Evolutionary conservation across 176 grass and related monocot genomes (phyloP).

Genomic region (Elymus sibiricus): DNA sequence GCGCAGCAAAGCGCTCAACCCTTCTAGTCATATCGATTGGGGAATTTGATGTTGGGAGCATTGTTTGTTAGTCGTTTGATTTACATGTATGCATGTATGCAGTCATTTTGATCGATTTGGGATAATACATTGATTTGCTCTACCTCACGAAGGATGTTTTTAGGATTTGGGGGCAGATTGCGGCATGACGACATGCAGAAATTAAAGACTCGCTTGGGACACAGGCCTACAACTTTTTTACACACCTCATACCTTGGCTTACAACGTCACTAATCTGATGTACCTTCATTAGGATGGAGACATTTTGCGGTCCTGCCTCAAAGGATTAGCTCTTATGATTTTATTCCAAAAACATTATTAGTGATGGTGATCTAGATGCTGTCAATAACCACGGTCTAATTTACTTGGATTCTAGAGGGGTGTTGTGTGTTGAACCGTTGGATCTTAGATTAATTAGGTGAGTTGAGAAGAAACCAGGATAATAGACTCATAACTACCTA

Average conservation of each 20-base stretch:
- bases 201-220: background rate
- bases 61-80: background rate
- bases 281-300: background rate
- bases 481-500: background rate
- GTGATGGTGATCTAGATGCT: background rate
- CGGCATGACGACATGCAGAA: background rate
- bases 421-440: background rate
- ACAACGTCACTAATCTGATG: background rate
- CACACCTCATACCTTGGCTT: background rate
- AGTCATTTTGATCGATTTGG: constrained; percentile 7
- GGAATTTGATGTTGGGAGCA: background rate
- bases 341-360: background rate
- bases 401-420: background rate
- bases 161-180: background rate
- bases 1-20: no score
- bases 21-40: background rate
- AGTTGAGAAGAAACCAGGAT: background rate
- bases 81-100: background rate
- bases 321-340: background rate
- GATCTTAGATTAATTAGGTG: background rate
- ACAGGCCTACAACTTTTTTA: background rate
- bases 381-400: background rate
- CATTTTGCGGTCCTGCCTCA: background rate
- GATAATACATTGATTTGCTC: background rate
- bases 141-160: background rate